phyloP scores from a whole-genome alignment of 2,329 filamentous ascomycete genomes.

The Cercospora janseana region DNA sequence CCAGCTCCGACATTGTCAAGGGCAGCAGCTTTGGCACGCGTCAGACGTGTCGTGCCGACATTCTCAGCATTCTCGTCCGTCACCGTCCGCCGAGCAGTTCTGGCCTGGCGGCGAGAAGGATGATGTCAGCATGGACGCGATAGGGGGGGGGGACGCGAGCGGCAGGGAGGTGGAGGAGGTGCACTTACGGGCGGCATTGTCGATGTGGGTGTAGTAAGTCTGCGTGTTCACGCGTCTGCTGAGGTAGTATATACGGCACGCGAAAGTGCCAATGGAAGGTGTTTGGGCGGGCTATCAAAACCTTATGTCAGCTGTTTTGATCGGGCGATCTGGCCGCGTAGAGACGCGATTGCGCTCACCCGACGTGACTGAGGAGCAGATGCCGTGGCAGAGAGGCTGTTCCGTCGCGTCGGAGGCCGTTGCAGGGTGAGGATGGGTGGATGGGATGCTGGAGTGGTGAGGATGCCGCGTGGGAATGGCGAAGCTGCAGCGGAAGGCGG shows the following conservation, averaged over 20 bases:
- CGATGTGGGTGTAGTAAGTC: conserved; percentile 23
- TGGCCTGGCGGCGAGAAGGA: conserved; percentile 57
- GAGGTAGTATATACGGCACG: conserved; percentile 19
- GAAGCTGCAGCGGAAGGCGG: conserved; percentile 1
- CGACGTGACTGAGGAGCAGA: conserved; percentile 24
- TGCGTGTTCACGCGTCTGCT: conserved; percentile 21
- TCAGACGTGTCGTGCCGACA: conserved; percentile 71
- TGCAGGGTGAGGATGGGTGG: conserved; percentile 10
- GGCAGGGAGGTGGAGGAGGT: conserved; percentile 3
- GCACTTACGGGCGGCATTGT: conserved; percentile 41
- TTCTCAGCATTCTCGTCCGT: conserved; percentile 92
- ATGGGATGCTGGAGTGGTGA: conserved; percentile 10
- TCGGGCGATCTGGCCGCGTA: conserved; percentile 29
- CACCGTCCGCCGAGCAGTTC: conserved; percentile 70
- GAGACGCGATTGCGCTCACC: conserved; percentile 35
- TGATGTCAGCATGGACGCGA: conserved; percentile 42
- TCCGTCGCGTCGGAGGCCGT: no score
- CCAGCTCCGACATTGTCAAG: conserved; percentile 54
- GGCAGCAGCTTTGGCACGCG: conserved; percentile 85
- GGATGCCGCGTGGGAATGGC: conserved; percentile 12
- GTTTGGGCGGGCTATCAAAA: conserved; percentile 29
- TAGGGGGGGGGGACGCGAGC: conserved; percentile 8
- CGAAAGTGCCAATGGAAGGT: conserved; percentile 24
- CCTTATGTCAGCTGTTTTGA: conserved; percentile 33
- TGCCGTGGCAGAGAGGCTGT: conserved; percentile 21